Evolutionary conservation across 306 rosid species (phyloP).

Genomic region (Lathyrus tuberosus): DNA sequence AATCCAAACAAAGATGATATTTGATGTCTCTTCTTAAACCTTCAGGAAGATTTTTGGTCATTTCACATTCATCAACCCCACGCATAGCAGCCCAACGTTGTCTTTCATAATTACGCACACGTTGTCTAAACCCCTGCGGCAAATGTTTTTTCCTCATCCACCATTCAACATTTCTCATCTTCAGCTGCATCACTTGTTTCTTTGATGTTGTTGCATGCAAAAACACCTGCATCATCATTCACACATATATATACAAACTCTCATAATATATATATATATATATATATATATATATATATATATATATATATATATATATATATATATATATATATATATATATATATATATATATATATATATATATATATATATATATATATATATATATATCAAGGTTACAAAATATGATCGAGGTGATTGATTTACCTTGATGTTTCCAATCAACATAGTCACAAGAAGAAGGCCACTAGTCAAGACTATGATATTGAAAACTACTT

Average conservation of each 20-base stretch:
- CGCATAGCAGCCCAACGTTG: conserved; percentile 96
- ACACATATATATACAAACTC: not conserved
- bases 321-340: no score
- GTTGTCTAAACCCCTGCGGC: conserved; percentile 75
- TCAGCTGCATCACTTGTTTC: conserved; percentile 90
- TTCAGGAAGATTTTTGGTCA: conserved; percentile 81
- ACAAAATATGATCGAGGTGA: no score
- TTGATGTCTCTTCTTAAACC: conserved; percentile 88
- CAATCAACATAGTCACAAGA: conserved; percentile 91
- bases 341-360: no score
- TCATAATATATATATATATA: no score
- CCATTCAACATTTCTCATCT: conserved; percentile 94
- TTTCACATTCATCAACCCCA: conserved; percentile 82
- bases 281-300: no score
- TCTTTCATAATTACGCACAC: conserved; percentile 79
- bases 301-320: no score
- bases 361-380: no score
- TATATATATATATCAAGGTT: no score
- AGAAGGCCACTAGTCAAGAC: conserved; percentile 93
- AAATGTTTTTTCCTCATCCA: conserved; percentile 85
- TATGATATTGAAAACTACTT: conserved; percentile 86
- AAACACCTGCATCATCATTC: conserved; percentile 63
- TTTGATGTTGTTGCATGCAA: conserved; percentile 92
- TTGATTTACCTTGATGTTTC: conserved; percentile 75
- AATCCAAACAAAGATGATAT: conserved; percentile 85